These are phyloP conservation scores for Pseudopyrenochaeta lycopersici DNA, from an alignment of 2,329 filamentous ascomycete genomes.

Conservation along the genomic window DNA sequence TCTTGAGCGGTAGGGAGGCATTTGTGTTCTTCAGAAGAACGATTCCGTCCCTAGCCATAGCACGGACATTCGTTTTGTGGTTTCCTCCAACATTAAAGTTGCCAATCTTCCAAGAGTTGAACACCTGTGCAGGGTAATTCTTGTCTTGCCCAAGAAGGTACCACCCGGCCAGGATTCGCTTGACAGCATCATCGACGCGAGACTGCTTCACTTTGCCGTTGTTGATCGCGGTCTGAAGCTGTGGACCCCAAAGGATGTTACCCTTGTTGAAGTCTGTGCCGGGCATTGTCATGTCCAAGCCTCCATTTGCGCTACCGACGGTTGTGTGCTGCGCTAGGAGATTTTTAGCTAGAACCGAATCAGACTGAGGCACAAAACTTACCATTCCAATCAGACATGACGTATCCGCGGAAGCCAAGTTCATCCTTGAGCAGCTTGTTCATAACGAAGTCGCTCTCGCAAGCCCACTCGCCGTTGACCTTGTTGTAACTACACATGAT, in stretches of 20 bases:
- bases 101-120: slow-evolving; percentile 57
- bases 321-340: slow-evolving; percentile 54
- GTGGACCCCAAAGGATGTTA: slow-evolving; percentile 65
- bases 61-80: slow-evolving; percentile 51
- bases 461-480: slow-evolving; percentile 61
- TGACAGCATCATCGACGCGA: slow-evolving; percentile 54
- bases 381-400: slow-evolving; percentile 57
- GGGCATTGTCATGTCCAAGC: slow-evolving; percentile 69
- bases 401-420: slow-evolving; percentile 58
- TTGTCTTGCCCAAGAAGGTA: slow-evolving; percentile 60
- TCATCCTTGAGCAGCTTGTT: slow-evolving; percentile 63
- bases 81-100: slow-evolving; percentile 50
- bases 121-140: slow-evolving; percentile 54
- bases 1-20: slow-evolving; percentile 75
- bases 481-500: slow-evolving; percentile 58
- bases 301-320: slow-evolving; percentile 55
- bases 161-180: slow-evolving; percentile 58
- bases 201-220: slow-evolving; percentile 55
- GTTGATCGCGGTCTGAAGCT: slow-evolving; percentile 61
- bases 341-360: neutral
- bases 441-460: slow-evolving; percentile 58
- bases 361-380: neutral
- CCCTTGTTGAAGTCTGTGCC: slow-evolving; percentile 45
- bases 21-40: slow-evolving; percentile 69
- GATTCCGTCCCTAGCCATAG: slow-evolving; percentile 59